These are phyloP conservation scores for Cyathus striatus DNA, from an alignment of 768 basidiomycete genomes.

Conservation along the genomic window DNA sequence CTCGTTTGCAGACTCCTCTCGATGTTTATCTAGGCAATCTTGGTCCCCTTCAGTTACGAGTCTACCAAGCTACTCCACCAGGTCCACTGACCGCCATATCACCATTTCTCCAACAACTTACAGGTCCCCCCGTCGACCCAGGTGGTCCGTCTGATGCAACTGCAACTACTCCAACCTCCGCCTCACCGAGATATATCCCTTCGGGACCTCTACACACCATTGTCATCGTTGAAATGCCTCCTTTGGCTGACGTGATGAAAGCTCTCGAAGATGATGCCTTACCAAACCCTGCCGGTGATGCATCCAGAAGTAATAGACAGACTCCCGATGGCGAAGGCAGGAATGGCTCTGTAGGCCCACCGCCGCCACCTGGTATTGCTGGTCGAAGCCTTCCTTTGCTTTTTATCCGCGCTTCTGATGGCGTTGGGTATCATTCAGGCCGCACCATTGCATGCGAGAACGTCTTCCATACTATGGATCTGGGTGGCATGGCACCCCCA, in stretches of 20 bases:
- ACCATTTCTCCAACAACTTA: conserved; percentile 48
- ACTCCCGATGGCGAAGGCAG: conserved; percentile 22
- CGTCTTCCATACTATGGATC: conserved; percentile 66
- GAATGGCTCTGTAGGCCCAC: conserved; percentile 14
- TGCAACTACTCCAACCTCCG: conserved; percentile 19
- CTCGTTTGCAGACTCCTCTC: conserved; percentile 60
- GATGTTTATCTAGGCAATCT: conserved; percentile 88
- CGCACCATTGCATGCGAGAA: conserved; percentile 81
- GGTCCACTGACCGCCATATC: conserved; percentile 63
- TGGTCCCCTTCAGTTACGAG: conserved; percentile 75
- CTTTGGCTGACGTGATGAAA: conserved; percentile 68
- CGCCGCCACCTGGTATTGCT: conserved; percentile 47
- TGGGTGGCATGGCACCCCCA: conserved; percentile 44
- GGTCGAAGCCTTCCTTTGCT: conserved; percentile 72
- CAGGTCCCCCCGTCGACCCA: conserved; percentile 29
- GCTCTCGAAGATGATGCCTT: conserved; percentile 70
- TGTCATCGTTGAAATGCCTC: conserved; percentile 83
- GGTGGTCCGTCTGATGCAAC: conserved; percentile 21
- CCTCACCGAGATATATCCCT: conserved; percentile 46
- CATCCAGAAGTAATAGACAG: conserved; percentile 30
- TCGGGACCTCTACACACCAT: conserved; percentile 65
- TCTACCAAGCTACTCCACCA: conserved; percentile 69
- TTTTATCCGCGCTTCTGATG: conserved; percentile 77
- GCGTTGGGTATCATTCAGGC: conserved; percentile 88
- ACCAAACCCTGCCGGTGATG: conserved; percentile 33